These are phyloP conservation scores for Thelephora ganbajun DNA, from an alignment of 768 basidiomycete species.

Conservation along the genomic window DNA sequence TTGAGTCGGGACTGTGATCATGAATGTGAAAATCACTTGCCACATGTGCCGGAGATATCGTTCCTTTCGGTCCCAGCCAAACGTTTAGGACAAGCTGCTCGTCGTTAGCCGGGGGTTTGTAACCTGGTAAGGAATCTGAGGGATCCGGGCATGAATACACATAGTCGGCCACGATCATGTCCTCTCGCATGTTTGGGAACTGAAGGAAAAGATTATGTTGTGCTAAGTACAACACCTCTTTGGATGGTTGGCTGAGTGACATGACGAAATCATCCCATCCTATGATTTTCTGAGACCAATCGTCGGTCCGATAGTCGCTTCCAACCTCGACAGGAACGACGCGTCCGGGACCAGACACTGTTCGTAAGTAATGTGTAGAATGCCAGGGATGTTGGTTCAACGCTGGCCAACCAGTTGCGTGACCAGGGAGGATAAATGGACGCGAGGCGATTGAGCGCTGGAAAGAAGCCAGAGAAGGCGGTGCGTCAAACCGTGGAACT, in stretches of 20 bases:
- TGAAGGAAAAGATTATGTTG: conserved; percentile 81
- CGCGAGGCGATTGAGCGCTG: conserved; percentile 17
- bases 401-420: conserved; percentile 68
- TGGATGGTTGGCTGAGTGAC: conserved; percentile 20
- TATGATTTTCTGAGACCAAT: conserved; percentile 76
- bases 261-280: conserved; percentile 64
- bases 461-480: conserved; percentile 50
- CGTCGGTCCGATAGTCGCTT: conserved; percentile 59
- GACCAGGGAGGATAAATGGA: conserved; percentile 68
- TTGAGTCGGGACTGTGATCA: conserved; percentile 1
- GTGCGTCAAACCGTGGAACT: conserved; percentile 27
- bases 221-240: conserved; percentile 60
- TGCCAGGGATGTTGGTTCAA: conserved; percentile 55
- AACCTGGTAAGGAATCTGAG: conserved; percentile 30
- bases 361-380: conserved; percentile 52
- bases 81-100: conserved; percentile 57
- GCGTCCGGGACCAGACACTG: conserved; percentile 64
- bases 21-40: conserved; percentile 27
- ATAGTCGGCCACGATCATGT: conserved; percentile 81
- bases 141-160: conserved; percentile 50
- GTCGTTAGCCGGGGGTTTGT: conserved; percentile 50
- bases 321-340: conserved; percentile 89
- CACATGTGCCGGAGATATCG: conserved; percentile 83
- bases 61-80: conserved; percentile 73
- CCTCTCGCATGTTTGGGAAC: conserved; percentile 63